These are phyloP conservation scores for Raffaelea deltoideospora DNA, from an alignment of 2,329 filamentous ascomycete species.

Conservation along the genomic window DNA sequence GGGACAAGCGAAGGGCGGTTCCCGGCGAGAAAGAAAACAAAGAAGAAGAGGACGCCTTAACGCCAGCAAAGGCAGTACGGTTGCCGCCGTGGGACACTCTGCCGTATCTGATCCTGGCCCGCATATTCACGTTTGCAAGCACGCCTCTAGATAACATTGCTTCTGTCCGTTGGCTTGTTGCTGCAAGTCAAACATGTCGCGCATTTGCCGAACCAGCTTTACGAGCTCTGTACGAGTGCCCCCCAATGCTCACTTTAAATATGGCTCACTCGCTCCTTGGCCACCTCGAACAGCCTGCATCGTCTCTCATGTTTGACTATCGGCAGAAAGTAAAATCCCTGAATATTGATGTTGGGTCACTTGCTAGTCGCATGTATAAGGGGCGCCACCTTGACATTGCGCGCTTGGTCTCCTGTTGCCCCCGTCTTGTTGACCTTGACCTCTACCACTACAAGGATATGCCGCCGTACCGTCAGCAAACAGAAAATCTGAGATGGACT, in stretches of 20 bases:
- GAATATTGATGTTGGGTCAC: conserved; percentile 49
- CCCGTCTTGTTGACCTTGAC: conserved; percentile 53
- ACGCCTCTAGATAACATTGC: conserved; percentile 33
- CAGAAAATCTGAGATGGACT: conserved; percentile 47
- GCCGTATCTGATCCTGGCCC: conserved; percentile 45
- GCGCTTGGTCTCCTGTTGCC: conserved; percentile 46
- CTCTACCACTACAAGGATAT: conserved; percentile 57
- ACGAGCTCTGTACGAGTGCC: conserved; percentile 54
- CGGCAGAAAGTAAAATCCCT: conserved; percentile 55
- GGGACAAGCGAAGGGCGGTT: too few species aligned
- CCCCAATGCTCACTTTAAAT: conserved; percentile 38
- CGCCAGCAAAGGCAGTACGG: background rate
- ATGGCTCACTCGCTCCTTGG: conserved; percentile 29
- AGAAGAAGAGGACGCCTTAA: background rate
- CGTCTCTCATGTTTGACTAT: conserved; percentile 44
- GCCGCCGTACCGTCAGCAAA: conserved; percentile 46
- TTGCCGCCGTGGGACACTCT: conserved; percentile 7
- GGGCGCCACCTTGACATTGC: conserved; percentile 28
- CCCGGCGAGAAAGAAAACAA: background rate
- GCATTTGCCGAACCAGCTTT: conserved; percentile 58
- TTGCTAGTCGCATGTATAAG: conserved; percentile 35
- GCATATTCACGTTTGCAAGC: conserved; percentile 56
- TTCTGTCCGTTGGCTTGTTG: conserved; percentile 45
- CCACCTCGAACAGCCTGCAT: conserved; percentile 38
- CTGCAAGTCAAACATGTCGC: conserved; percentile 46